Evolutionary conservation across 2,329 filamentous ascomycete genomes (phyloP).

Genomic region (Apiospora koreana): DNA sequence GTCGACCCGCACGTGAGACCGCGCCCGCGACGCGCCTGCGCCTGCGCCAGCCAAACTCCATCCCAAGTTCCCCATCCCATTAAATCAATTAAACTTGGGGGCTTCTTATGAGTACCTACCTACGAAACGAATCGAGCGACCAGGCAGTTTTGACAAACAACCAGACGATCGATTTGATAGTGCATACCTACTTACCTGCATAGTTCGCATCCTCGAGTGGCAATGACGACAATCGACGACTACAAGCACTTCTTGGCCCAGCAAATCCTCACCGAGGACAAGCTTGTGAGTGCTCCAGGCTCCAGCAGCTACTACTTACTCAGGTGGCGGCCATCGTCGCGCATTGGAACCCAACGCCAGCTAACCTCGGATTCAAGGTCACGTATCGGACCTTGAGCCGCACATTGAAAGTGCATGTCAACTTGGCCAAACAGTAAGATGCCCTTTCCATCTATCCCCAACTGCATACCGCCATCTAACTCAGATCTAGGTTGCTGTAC

Average conservation of each 20-base stretch:
- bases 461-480: background rate
- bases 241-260: conserved; percentile 74
- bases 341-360: background rate
- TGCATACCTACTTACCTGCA: background rate
- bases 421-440: conserved; percentile 82
- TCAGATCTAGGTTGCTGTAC: conserved; percentile 69
- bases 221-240: conserved; percentile 49
- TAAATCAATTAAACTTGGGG: background rate
- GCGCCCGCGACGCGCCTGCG: conserved; percentile 23
- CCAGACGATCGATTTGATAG: background rate
- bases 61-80: background rate
- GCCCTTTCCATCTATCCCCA: background rate
- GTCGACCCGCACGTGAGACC: conserved; percentile 35
- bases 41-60: no score
- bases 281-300: conserved; percentile 61
- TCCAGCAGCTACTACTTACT: background rate
- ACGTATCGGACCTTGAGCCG: conserved; percentile 86
- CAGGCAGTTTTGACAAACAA: background rate
- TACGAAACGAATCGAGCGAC: background rate
- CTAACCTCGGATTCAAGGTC: conserved; percentile 53
- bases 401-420: conserved; percentile 80
- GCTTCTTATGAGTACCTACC: background rate
- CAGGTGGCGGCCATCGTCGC: background rate
- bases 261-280: conserved; percentile 74
- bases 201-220: background rate